A percentile compares a stretch with the other conserved stretches of the same genome.
Evolutionary conservation across 345 rosid genomes (phyloP).

Genomic region (Dipteronia sinensis): DNA sequence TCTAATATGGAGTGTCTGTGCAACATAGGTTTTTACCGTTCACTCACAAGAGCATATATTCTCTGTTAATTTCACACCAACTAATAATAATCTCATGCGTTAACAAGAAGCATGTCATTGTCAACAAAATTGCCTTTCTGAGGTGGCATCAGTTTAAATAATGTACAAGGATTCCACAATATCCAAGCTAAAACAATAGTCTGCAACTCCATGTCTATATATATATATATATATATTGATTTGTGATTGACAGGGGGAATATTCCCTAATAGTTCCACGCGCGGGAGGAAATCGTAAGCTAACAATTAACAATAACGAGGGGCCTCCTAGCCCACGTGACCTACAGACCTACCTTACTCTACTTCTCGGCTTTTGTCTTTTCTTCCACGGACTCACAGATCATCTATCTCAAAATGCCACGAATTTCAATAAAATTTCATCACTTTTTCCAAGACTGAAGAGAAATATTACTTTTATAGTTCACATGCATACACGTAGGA

Average conservation of each 20-base stretch:
- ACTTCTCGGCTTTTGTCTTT: background rate
- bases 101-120: too few species aligned
- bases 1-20: too few species aligned
- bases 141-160: too few species aligned
- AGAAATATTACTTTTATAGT: background rate
- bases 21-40: too few species aligned
- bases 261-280: background rate
- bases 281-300: background rate
- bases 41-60: too few species aligned
- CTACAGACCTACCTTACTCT: background rate
- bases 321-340: slow-evolving; percentile 23
- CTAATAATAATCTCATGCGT: too few species aligned
- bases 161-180: too few species aligned
- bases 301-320: background rate
- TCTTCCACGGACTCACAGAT: background rate
- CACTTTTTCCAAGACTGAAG: background rate
- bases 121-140: too few species aligned
- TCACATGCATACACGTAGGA: slow-evolving; percentile 10
- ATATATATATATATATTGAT: too few species aligned
- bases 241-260: background rate
- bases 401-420: background rate
- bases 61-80: too few species aligned
- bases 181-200: too few species aligned
- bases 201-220: too few species aligned
- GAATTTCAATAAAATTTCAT: background rate